Evolutionary conservation across 1,284 basidiomycete species (phyloP), one percentile per base, ranked within the genome.

Genomic region (Fistulinella cinereoalba): DNA sequence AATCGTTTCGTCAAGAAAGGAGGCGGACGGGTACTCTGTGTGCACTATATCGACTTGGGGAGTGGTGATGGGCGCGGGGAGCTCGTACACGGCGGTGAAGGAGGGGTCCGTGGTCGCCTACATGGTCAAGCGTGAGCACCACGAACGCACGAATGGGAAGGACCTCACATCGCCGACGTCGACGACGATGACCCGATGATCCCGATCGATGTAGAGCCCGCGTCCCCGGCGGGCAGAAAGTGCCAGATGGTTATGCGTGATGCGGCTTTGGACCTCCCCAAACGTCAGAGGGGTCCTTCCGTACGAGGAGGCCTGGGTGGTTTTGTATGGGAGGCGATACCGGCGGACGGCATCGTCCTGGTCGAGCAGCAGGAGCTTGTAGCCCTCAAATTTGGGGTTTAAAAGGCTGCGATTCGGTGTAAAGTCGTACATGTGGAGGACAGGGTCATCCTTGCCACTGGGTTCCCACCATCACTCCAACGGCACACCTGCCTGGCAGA

Each of bases 341-440:
- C 76, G 74, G 15, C 66, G 66, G 19, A 87, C 73, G 11, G 46
- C 42, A n/a, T 79, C 68, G 23, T 82, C 77, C 55, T 83, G 79
- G 8, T 72, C 62, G 29, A 86, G 66, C 11, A 78, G 69, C 49
- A 81, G 73, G 31, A 93, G 74, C 60, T 81, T 89, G 67, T 93
- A 93, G 1, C 86, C 85, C 55, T 93, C 88, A 52, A 93, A 93
- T 55, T 85, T 87, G 3, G 86, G 80, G 56, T 92, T 92, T n/a
- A 88, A 66, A 4, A 92, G 72, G 28, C 67, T 52, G 23, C 70
- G 71, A 22, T 69, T 63, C 4, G 72, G 70, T 16, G 59, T 55
- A 49, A 77, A 75, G 43, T 62, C 55, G 37, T 64, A 32, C 66
- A 68, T 68, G n/a, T n/a, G n/a, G n/a, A 21, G 37, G 39, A 33